These are phyloP conservation scores for Penicillium coprophilum DNA, from an alignment of 495 filamentous ascomycete species.

Conservation along the genomic window DNA sequence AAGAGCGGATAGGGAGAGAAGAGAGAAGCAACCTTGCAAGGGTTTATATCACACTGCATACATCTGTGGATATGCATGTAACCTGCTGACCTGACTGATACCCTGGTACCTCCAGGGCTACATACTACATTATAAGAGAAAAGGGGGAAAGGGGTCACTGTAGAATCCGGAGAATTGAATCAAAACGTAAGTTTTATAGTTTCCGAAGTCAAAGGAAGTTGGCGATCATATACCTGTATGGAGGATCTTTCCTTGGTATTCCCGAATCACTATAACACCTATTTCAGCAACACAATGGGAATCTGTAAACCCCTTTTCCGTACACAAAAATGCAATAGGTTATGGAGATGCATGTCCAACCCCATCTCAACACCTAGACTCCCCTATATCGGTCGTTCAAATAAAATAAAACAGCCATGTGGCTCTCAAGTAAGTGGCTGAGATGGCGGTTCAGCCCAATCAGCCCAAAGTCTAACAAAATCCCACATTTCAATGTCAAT, in stretches of 20 bases:
- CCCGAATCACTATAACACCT: not conserved
- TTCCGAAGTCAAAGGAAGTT: conserved; percentile 2
- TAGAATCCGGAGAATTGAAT: not conserved
- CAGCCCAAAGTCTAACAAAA: not conserved
- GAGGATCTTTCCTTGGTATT: not conserved
- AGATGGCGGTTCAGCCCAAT: not conserved
- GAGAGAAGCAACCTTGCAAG: too few species aligned
- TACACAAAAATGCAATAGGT: not conserved
- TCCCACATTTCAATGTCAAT: not conserved
- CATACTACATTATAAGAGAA: not conserved
- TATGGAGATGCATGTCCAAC: not conserved
- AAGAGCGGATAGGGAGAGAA: not conserved
- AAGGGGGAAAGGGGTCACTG: not conserved
- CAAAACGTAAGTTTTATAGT: not conserved
- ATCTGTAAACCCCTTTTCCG: not conserved
- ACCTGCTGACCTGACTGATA: too few species aligned
- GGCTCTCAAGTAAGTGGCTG: conserved; percentile 2
- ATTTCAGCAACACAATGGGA: not conserved
- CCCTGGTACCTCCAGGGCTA: too few species aligned
- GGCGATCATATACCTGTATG: conserved; percentile 5
- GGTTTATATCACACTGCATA: not conserved
- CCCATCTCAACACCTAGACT: not conserved
- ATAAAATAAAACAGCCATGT: conserved; percentile 3
- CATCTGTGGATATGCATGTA: too few species aligned
- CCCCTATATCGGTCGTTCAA: not conserved